phyloP scores from a whole-genome alignment of 2,329 filamentous ascomycete genomes.

The Fusarium chlamydosporum region DNA sequence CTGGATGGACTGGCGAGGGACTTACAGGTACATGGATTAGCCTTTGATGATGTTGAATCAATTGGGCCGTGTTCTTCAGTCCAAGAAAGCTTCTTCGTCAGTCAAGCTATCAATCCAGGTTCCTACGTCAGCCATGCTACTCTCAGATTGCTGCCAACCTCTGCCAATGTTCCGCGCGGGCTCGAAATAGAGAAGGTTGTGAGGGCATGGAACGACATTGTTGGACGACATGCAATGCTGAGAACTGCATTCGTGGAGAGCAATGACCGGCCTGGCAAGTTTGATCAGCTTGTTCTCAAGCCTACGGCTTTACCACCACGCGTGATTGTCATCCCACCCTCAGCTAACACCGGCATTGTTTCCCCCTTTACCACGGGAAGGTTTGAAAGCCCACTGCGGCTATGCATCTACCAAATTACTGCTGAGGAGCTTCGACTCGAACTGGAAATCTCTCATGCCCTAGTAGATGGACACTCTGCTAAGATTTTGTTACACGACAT shows the following conservation, averaged over 20 bases:
- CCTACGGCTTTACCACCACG: constrained; percentile 9
- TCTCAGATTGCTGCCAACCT: constrained; percentile 4
- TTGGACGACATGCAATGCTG: constrained; percentile 6
- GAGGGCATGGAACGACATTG: constrained; percentile 2
- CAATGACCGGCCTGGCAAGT: constrained; percentile 2
- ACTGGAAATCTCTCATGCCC: constrained; percentile 14
- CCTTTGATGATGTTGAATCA: constrained; percentile 5
- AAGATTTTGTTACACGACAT: constrained; percentile 16
- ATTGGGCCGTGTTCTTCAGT: constrained; percentile 10
- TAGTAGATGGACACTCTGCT: constrained; percentile 16
- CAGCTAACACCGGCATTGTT: constrained; percentile 1
- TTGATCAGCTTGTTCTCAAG: constrained; percentile 18
- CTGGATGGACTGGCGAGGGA: constrained; percentile 9
- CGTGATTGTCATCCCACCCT: constrained; percentile 8
- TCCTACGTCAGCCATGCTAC: constrained; percentile 13
- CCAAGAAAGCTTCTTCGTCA: constrained; percentile 11
- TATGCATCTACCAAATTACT: constrained; percentile 8
- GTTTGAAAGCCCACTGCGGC: constrained; percentile 11
- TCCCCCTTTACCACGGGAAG: background rate
- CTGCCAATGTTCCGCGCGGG: background rate
- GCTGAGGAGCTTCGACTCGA: constrained; percentile 13
- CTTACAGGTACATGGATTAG: constrained; percentile 8
- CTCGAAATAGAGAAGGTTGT: constrained; percentile 5
- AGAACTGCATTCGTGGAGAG: constrained; percentile 14
- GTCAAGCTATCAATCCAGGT: constrained; percentile 5